phyloP scores from a whole-genome alignment of 495 filamentous ascomycete genomes.

The Penicillium paradoxum region DNA sequence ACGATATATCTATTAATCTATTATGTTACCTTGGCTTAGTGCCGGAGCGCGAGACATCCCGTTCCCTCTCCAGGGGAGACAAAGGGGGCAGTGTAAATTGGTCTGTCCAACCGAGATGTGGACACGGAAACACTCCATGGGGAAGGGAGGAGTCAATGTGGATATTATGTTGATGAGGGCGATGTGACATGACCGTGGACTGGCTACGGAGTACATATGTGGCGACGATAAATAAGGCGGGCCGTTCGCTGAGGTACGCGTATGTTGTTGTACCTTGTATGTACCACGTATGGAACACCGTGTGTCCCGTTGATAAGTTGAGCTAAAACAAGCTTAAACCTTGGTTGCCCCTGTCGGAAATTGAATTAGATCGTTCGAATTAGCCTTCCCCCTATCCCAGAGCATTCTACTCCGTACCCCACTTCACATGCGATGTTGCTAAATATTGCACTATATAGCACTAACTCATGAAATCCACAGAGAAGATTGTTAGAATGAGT shows the following conservation, averaged over 20 bases:
- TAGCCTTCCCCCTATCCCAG: not conserved
- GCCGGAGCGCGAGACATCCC: slow-evolving; percentile 4
- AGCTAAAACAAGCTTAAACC: slow-evolving; percentile 19
- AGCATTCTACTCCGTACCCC: not conserved
- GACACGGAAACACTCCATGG: not conserved
- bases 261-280: not conserved
- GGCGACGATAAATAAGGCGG: slow-evolving; percentile 6
- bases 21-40: slow-evolving; percentile 7
- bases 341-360: slow-evolving; percentile 9
- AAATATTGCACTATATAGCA: not conserved
- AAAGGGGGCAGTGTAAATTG: slow-evolving; percentile 13
- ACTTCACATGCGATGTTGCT: not conserved
- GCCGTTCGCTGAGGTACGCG: not conserved
- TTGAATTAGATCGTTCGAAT: slow-evolving; percentile 3
- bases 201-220: too few relatives aligned
- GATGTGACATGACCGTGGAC: not conserved
- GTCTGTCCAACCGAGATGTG: slow-evolving; percentile 6
- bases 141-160: not conserved
- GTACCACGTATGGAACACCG: not conserved
- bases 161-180: not conserved
- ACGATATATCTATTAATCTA: slow-evolving; percentile 1
- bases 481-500: not conserved
- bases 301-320: not conserved
- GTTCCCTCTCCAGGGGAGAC: slow-evolving; percentile 2
- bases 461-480: not conserved